Conservation (phyloP, 306 rosid species). For the Ormosia semicastrata region DNA sequence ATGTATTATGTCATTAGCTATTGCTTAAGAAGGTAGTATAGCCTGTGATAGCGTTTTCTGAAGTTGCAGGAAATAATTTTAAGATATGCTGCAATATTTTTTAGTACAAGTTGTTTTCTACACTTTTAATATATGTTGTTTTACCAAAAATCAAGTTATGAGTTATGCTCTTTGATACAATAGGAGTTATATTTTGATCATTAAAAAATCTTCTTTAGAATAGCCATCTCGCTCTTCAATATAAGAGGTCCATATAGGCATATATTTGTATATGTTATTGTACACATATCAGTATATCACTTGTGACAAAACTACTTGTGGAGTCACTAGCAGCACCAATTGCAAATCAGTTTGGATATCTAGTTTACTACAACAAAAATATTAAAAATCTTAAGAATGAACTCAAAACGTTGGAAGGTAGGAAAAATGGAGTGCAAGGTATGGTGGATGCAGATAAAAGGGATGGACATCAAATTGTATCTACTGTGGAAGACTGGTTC, state of each 20-base stretch:
- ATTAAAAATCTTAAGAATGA: neutral
- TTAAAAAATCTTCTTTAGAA: no score
- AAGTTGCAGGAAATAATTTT: neutral
- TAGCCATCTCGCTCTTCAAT: no score
- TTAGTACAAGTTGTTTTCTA: neutral
- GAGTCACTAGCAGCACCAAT: neutral
- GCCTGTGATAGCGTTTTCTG: neutral
- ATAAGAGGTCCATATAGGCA: no score
- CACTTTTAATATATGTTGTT: no score
- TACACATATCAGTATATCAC: no score
- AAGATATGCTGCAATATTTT: neutral
- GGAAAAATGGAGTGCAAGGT: neutral
- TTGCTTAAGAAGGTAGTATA: neutral
- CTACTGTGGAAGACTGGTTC: slow-evolving; percentile 14
- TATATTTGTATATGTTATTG: no score
- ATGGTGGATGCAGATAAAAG: slow-evolving; percentile 11
- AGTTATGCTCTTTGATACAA: no score
- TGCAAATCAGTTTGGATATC: neutral
- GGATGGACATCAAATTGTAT: neutral
- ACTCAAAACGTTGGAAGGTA: neutral
- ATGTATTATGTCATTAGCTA: neutral
- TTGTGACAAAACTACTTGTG: slow-evolving; percentile 22
- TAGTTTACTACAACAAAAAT: neutral
- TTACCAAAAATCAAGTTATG: no score
- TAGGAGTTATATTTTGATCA: no score